phyloP scores from a whole-genome alignment of 1,139 yeast genomes.

The Entelexis paramagnoliae region DNA sequence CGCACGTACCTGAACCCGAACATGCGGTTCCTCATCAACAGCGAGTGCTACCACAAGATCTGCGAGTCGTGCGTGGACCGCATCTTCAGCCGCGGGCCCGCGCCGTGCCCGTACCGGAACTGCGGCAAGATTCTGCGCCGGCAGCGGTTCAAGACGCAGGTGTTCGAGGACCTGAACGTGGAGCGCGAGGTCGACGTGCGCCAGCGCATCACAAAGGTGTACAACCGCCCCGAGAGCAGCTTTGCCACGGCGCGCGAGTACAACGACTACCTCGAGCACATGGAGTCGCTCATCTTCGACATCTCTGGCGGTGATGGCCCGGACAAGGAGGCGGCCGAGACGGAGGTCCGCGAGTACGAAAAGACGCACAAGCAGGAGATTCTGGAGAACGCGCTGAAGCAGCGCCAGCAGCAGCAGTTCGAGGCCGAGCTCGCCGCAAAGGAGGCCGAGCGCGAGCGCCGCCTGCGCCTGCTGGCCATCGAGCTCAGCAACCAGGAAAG shows the following conservation, averaged over 20 bases:
- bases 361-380: slow-evolving; percentile 66
- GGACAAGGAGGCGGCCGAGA: slow-evolving; percentile 51
- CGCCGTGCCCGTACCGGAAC: slow-evolving; percentile 89
- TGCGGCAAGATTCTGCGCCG: slow-evolving; percentile 82
- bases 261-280: slow-evolving; percentile 70
- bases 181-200: slow-evolving; percentile 91
- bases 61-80: slow-evolving; percentile 96
- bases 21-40: slow-evolving; percentile 82
- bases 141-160: slow-evolving; percentile 81
- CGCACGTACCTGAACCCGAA: slow-evolving; percentile 90
- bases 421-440: slow-evolving; percentile 61
- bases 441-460: slow-evolving; percentile 51
- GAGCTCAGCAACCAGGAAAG: slow-evolving; percentile 33
- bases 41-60: slow-evolving; percentile 95
- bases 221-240: slow-evolving; percentile 71
- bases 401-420: slow-evolving; percentile 55
- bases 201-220: slow-evolving; percentile 61
- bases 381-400: slow-evolving; percentile 59
- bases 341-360: slow-evolving; percentile 59
- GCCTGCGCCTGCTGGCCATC: slow-evolving; percentile 31
- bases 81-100: slow-evolving; percentile 87
- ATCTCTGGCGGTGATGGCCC: slow-evolving; percentile 55
- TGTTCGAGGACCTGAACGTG: slow-evolving; percentile 79
- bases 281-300: slow-evolving; percentile 64
- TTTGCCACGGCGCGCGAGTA: slow-evolving; percentile 50